Base-by-base conservation (phyloP, 805 yeast genomes). In the Candida orba region DNA sequence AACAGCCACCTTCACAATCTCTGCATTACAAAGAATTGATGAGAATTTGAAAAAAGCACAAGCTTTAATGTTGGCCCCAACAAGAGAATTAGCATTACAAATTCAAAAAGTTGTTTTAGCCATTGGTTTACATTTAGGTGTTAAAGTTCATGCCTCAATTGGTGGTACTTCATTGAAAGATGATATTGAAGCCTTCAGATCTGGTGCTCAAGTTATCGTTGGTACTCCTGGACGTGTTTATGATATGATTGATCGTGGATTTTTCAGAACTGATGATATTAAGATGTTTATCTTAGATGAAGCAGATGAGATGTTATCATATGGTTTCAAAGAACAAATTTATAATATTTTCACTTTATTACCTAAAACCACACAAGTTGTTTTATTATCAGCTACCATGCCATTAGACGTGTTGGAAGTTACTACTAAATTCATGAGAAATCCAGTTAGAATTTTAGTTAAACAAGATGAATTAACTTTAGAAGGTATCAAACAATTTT, bases 141-240 rank as follows among this genome's bases (percentile, higher is more conserved):
- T 91, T 49, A 79, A 83, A 52, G 90, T 93, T 59, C 97, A 93
- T 65, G 96, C 98, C 43, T 91, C 95, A 69, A 87, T 93, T 60
- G 99, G 99, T 68, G 99, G 99, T 66, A 91, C 95, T 50, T 78
- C 87, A 48, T 77, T 88, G 65, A 80, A 81, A 49, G 93, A 89
- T 53, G 99, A 93, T 72, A 75, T 85, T 52, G 84, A 81, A 65
- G 88, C 85, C 53, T 78, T 93, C 64, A 75, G 77, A 59, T 78
- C 78, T 52, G 95, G 95, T 55, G 95, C 85, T 52, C 97, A 91
- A 71, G 77, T 91, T 47, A 95, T 93, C 46, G 91, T 89, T 59
- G 99, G 98, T 64, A 93, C 99, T 47, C 99, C 99, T 57, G 99
- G 99, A 62, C 81, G 99, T 72, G 97, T 93, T 52, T 78, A 73